phyloP scores from a whole-genome alignment of 768 basidiomycete genomes.

The Auricularia sp. region DNA sequence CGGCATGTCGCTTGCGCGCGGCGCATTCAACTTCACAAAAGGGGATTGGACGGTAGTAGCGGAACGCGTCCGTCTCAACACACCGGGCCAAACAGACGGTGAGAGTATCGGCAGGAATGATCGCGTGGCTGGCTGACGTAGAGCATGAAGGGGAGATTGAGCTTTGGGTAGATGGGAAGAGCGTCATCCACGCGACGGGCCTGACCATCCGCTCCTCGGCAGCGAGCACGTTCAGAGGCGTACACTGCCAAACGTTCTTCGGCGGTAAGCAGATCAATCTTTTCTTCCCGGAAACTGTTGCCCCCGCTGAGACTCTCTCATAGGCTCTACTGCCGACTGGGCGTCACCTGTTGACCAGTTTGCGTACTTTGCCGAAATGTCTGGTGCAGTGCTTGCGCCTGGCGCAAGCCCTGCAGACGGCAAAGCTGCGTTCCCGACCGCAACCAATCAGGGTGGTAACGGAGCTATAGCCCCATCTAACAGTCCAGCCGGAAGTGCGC shows the following conservation, averaged over 20 bases:
- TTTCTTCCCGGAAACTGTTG: too few relatives aligned
- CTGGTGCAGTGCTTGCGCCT: constrained; percentile 36
- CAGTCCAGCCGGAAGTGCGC: too few relatives aligned
- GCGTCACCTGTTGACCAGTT: constrained; percentile 55
- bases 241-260: constrained; percentile 72
- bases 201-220: constrained; percentile 43
- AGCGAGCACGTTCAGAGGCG: constrained; percentile 48
- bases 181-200: constrained; percentile 47
- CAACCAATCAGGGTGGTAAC: background rate
- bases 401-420: background rate
- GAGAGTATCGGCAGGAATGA: constrained; percentile 23
- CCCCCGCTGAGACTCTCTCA: too few relatives aligned
- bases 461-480: too few relatives aligned
- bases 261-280: constrained; percentile 32
- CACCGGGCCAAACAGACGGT: constrained; percentile 58
- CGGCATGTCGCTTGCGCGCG: constrained; percentile 61
- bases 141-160: constrained; percentile 44
- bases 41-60: constrained; percentile 61
- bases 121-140: too few relatives aligned
- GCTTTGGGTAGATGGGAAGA: constrained; percentile 55
- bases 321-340: constrained; percentile 33
- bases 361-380: constrained; percentile 62
- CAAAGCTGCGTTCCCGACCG: background rate
- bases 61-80: constrained; percentile 67
- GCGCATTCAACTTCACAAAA: constrained; percentile 50